Evolutionary conservation across 169 alveolate genomes (phyloP), one percentile per base, ranked within the genome.

Genomic region (Neospora caninum): DNA sequence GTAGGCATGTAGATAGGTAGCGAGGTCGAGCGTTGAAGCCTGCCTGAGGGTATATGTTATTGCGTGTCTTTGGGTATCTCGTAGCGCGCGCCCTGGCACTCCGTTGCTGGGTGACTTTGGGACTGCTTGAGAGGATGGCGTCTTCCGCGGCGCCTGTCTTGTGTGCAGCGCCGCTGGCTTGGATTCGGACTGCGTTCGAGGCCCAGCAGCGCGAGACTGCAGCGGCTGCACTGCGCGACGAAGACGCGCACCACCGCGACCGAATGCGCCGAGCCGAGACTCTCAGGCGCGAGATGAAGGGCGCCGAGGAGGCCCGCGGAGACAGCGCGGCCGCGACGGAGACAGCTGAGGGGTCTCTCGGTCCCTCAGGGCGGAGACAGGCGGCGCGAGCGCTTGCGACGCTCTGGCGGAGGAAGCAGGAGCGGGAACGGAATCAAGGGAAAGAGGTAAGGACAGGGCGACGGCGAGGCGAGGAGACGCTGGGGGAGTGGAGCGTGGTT

Each of bases 141-240:
- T 49, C 13, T n/a, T 69, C 18, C 80, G 6, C 29, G 4, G 41
- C 29, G 80, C 18, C 18, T 69, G 2, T 73, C 0, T 22, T 13
- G 10, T 16, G 73, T 64, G 4, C 73, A 64, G 73, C 73, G 22
- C 42, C 42, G 41, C 84, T 43, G 7, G 43, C 84, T 41, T 73
- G 84, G 84, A 36, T 73, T 9, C 84, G 84, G 27, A 43, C 84
- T 0, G 84, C 84, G 43, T 73, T 22, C 84, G 84, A 73, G 43
- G 27, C 22, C 43, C 39, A 34, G 84, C 38, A 73, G 27, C 84
- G 43, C 45, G 43, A 4, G 49, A n/a, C 45, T 6, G 84, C 45
- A 2, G 41, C 39, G 43, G 18, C 16, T 4, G 39, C 20, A 4
- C 43, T 73, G 43, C 84, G 1, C 16, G 49, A 73, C 39, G 49